phyloP scores from a whole-genome alignment of 768 basidiomycete species.

The Calocera cornea region DNA sequence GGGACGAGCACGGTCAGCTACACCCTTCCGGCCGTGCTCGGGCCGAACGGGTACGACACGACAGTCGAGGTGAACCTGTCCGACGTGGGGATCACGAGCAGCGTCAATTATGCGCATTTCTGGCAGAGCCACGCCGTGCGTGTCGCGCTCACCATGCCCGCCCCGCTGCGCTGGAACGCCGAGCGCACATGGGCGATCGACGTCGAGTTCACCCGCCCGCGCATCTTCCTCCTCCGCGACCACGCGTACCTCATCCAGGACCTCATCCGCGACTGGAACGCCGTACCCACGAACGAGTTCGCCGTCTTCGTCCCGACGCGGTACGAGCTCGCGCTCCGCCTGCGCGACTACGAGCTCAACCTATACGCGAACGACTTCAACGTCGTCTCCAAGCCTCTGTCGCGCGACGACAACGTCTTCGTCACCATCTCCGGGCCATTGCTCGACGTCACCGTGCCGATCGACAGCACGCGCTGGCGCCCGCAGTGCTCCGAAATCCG shows the following conservation, averaged over 20 bases:
- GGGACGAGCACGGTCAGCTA: conserved; percentile 79
- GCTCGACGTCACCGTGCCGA: conserved; percentile 37
- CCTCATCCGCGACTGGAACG: conserved; percentile 81
- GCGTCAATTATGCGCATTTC: conserved; percentile 71
- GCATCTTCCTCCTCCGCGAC: conserved; percentile 71
- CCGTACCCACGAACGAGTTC: conserved; percentile 68
- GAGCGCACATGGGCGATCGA: conserved; percentile 66
- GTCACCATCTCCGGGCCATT: conserved; percentile 48
- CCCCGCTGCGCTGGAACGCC: conserved; percentile 71
- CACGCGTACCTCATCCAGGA: conserved; percentile 92
- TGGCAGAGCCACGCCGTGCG: conserved; percentile 58
- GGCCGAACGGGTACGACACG: conserved; percentile 61
- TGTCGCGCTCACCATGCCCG: conserved; percentile 39
- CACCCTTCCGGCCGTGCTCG: conserved; percentile 66
- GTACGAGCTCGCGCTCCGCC: conserved; percentile 54
- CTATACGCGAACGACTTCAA: conserved; percentile 91
- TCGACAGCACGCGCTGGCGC: conserved; percentile 60
- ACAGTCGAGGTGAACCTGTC: conserved; percentile 72
- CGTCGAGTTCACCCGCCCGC: conserved; percentile 56
- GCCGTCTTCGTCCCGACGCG: conserved; percentile 71
- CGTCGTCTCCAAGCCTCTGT: conserved; percentile 78
- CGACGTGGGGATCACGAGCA: conserved; percentile 61
- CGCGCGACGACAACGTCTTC: conserved; percentile 76
- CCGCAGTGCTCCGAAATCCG: conserved; percentile 54
- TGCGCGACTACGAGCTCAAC: conserved; percentile 65